Evolutionary conservation across 768 basidiomycete species (phyloP).

Genomic region (Tricholoma furcatifolium): DNA sequence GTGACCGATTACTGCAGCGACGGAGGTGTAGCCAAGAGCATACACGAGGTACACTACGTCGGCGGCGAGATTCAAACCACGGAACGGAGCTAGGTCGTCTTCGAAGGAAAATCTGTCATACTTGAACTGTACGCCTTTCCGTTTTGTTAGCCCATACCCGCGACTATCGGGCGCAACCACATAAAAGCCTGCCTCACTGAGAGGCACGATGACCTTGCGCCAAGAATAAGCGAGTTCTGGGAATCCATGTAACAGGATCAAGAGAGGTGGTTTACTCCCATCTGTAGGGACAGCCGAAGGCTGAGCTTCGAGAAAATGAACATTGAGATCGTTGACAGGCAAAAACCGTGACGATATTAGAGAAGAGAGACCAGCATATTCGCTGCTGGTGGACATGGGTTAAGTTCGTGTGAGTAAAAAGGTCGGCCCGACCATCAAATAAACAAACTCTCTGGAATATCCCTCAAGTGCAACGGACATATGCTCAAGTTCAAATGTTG

Average conservation of each 20-base stretch:
- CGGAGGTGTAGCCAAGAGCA: slow-evolving; percentile 47
- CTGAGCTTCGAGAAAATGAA: slow-evolving; percentile 51
- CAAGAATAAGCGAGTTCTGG: slow-evolving; percentile 68
- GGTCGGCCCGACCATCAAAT: not conserved
- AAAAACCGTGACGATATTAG: slow-evolving; percentile 38
- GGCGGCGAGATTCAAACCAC: slow-evolving; percentile 47
- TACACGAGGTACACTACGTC: slow-evolving; percentile 53
- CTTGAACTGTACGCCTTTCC: slow-evolving; percentile 2
- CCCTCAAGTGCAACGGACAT: too few relatives aligned
- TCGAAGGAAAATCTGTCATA: slow-evolving; percentile 34
- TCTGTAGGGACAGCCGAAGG: slow-evolving; percentile 19
- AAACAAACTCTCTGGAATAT: too few relatives aligned
- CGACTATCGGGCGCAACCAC: slow-evolving; percentile 65
- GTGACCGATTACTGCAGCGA: slow-evolving; percentile 55
- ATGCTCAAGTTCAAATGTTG: too few relatives aligned
- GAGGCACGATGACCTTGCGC: slow-evolving; percentile 54
- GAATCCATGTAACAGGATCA: slow-evolving; percentile 65
- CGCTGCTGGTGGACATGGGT: not conserved
- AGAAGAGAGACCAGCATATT: slow-evolving; percentile 22
- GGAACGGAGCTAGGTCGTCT: slow-evolving; percentile 50
- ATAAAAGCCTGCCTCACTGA: slow-evolving; percentile 50
- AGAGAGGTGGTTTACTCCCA: slow-evolving; percentile 35
- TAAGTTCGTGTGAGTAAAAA: not conserved
- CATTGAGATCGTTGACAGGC: slow-evolving; percentile 44
- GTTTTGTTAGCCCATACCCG: slow-evolving; percentile 47